These are phyloP conservation scores for Yamadazyma songkhlaensis DNA, from an alignment of 1,139 yeast species.

Conservation along the genomic window DNA sequence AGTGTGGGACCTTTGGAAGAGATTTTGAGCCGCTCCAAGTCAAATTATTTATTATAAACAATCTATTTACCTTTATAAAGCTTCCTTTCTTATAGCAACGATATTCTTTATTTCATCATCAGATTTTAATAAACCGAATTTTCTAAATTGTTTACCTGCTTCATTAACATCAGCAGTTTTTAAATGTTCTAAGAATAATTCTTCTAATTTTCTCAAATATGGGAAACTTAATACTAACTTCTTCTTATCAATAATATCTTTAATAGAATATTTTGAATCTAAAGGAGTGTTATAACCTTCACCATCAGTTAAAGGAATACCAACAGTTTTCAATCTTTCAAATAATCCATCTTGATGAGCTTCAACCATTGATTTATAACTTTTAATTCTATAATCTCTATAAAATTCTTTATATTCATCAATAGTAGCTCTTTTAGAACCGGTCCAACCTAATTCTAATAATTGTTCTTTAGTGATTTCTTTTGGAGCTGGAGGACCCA, in stretches of 20 bases:
- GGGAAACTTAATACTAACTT: constrained; percentile 52
- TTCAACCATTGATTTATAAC: constrained; percentile 73
- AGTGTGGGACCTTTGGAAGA: too few relatives aligned
- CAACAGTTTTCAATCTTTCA: constrained; percentile 56
- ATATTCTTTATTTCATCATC: constrained; percentile 40
- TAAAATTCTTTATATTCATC: constrained; percentile 72
- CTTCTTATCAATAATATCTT: constrained; percentile 25
- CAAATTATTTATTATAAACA: background rate
- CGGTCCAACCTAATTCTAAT: constrained; percentile 85
- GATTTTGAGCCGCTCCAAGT: too few relatives aligned
- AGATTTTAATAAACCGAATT: constrained; percentile 56
- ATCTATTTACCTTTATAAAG: background rate
- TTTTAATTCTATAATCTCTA: constrained; percentile 62
- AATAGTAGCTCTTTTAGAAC: constrained; percentile 69
- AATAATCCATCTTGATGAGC: constrained; percentile 78
- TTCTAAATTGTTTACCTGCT: constrained; percentile 54
- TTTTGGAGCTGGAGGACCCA: constrained; percentile 26
- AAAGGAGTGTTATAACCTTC: constrained; percentile 81
- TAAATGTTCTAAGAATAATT: constrained; percentile 39
- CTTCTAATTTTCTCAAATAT: constrained; percentile 51
- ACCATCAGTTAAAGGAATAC: constrained; percentile 61
- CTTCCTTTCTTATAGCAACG: constrained; percentile 31
- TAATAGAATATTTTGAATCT: constrained; percentile 22
- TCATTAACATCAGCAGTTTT: constrained; percentile 31
- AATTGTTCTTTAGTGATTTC: constrained; percentile 55